Conservation (phyloP, 306 rosid genomes). For the Abrus precatorius region DNA sequence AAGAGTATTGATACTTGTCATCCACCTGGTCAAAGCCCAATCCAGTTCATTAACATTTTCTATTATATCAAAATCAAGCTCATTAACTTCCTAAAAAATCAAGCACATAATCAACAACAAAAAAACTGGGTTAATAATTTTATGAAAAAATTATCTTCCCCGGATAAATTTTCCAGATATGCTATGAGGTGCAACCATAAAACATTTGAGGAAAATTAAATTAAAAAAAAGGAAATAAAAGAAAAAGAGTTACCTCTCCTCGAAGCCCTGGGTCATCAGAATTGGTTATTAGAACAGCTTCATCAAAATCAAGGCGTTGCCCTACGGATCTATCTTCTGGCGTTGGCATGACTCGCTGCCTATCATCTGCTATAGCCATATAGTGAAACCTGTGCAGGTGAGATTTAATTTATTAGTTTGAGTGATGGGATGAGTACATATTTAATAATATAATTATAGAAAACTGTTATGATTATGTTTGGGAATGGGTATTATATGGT, state of each 20-base stretch:
- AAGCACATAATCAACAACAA: background rate
- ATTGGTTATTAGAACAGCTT: constrained; percentile 13
- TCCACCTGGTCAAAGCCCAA: constrained; percentile 57
- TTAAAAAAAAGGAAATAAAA: background rate
- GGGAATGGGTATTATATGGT: background rate
- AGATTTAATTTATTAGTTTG: background rate
- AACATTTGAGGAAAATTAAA: background rate
- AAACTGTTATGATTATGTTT: background rate
- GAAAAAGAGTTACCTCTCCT: constrained; percentile 58
- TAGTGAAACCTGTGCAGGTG: constrained; percentile 51
- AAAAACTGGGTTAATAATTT: no score
- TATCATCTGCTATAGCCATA: constrained; percentile 68
- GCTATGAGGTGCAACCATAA: background rate
- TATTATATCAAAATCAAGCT: background rate
- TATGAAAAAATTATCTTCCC: background rate
- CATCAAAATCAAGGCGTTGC: constrained; percentile 15
- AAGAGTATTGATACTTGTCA: constrained; percentile 77
- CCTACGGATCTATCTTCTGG: background rate
- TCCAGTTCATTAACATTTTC: background rate
- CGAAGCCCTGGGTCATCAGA: background rate
- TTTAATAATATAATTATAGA: background rate
- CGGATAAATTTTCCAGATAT: no score
- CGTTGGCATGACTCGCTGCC: constrained; percentile 41
- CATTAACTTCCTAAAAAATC: no score
- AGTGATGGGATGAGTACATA: background rate